Percentiles rank a stretch among this genome's conserved stretches.
Evolutionary conservation across 2,329 filamentous ascomycete species (phyloP).

Genomic region (Mollisia scopiformis): DNA sequence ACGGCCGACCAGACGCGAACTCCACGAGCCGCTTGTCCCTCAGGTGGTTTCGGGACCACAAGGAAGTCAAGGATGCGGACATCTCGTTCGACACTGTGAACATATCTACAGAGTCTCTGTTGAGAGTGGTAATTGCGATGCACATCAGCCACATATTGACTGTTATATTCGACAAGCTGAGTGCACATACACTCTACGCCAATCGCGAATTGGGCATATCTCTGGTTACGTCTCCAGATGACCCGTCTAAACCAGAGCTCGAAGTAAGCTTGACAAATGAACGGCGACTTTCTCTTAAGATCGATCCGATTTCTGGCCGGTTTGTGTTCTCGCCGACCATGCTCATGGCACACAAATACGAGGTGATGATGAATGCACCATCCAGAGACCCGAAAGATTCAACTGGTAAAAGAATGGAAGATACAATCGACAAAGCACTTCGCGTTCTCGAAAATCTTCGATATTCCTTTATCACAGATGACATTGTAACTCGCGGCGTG

Average conservation of each 20-base stretch:
- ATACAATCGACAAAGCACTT: conserved; percentile 59
- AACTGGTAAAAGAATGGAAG: not conserved
- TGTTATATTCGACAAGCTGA: conserved; percentile 65
- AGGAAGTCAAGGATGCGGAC: conserved; percentile 70
- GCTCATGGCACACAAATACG: conserved; percentile 56
- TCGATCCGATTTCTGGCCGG: conserved; percentile 80
- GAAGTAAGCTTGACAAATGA: conserved; percentile 70
- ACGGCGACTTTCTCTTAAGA: conserved; percentile 60
- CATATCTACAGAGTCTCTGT: conserved; percentile 73
- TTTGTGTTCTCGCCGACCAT: conserved; percentile 72
- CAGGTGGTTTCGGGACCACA: conserved; percentile 85
- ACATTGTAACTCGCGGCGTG: conserved; percentile 61
- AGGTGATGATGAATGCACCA: conserved; percentile 65
- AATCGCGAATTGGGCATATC: conserved; percentile 60
- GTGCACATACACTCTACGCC: conserved; percentile 61
- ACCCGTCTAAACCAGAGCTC: conserved; percentile 70
- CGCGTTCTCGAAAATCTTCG: conserved; percentile 62
- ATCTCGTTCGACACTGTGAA: conserved; percentile 67
- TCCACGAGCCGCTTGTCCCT: conserved; percentile 59
- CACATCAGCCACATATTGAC: conserved; percentile 75
- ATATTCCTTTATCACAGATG: conserved; percentile 62
- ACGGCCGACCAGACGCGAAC: conserved; percentile 45
- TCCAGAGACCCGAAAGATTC: conserved; percentile 43
- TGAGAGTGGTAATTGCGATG: conserved; percentile 74
- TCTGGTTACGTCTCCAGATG: conserved; percentile 58